Evolutionary conservation across 306 rosid genomes (phyloP).

Genomic region (Trifolium fragiferum): DNA sequence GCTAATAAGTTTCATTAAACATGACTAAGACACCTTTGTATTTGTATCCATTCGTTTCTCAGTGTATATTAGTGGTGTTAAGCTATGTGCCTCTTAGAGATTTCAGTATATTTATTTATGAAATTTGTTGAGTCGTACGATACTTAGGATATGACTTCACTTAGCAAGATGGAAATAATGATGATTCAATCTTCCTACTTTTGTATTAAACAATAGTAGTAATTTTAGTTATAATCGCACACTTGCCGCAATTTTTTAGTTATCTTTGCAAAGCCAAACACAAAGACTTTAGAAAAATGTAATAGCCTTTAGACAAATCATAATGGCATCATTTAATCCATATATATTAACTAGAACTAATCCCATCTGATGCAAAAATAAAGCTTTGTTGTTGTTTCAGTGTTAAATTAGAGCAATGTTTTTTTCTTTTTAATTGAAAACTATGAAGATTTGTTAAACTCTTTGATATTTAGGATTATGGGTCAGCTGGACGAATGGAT

Average conservation of each 20-base stretch:
- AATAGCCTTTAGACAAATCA: background rate
- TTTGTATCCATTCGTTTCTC: constrained; percentile 14
- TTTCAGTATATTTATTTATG: background rate
- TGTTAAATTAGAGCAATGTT: too few species aligned
- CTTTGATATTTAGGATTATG: constrained; percentile 61
- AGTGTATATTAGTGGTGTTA: constrained; percentile 9
- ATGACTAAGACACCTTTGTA: background rate
- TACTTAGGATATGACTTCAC: background rate
- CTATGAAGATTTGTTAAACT: background rate
- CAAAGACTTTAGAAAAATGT: background rate
- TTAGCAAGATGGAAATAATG: background rate
- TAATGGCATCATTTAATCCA: background rate
- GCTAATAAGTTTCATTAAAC: constrained; percentile 18
- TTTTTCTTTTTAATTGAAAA: background rate
- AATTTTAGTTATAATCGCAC: constrained; percentile 1
- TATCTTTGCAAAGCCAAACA: background rate
- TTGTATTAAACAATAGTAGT: background rate
- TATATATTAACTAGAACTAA: background rate
- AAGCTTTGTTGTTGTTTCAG: background rate
- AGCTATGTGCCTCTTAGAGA: background rate
- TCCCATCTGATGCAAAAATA: background rate
- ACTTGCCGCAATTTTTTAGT: background rate
- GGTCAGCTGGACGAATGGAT: constrained; percentile 87
- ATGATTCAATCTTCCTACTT: background rate
- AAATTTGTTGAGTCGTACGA: background rate